Conservation (phyloP, 176 grass and related monocot genomes). For the Thalia dealbata region DNA sequence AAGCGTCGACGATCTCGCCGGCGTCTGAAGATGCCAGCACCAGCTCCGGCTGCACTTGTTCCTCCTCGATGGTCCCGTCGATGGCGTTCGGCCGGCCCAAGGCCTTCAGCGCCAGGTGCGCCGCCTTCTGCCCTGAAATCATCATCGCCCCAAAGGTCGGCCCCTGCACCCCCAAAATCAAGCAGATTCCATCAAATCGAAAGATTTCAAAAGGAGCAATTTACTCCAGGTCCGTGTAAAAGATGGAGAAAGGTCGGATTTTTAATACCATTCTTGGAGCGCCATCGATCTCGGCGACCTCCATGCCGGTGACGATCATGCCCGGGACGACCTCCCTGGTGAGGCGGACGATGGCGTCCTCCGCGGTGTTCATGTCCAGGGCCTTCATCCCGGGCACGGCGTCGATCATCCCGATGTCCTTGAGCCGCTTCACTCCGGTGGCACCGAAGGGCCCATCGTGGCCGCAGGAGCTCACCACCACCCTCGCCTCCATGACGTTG, state of each 20-base stretch:
- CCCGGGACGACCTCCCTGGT: slow-evolving; percentile 81
- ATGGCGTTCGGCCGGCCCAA: slow-evolving; percentile 81
- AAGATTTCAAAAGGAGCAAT: neutral
- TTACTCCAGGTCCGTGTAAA: too few relatives aligned
- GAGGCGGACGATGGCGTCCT: slow-evolving; percentile 82
- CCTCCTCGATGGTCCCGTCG: slow-evolving; percentile 45
- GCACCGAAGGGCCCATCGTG: slow-evolving; percentile 90
- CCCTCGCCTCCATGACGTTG: slow-evolving; percentile 87
- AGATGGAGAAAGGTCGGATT: neutral
- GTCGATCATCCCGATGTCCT: slow-evolving; percentile 89
- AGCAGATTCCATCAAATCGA: neutral
- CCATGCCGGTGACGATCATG: slow-evolving; percentile 98
- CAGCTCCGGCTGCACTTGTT: slow-evolving; percentile 38
- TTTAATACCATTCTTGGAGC: slow-evolving; percentile 80
- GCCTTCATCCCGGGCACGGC: slow-evolving; percentile 79
- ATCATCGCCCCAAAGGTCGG: slow-evolving; percentile 99
- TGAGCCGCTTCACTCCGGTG: slow-evolving; percentile 80
- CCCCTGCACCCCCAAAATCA: slow-evolving; percentile 35
- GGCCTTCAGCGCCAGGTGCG: slow-evolving; percentile 78
- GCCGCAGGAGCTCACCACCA: slow-evolving; percentile 93
- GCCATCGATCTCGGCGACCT: slow-evolving; percentile 95
- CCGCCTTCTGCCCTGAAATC: slow-evolving; percentile 98
- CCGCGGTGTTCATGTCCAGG: slow-evolving; percentile 83
- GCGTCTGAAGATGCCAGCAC: slow-evolving; percentile 51
- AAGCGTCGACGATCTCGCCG: slow-evolving; percentile 55